Percentiles rank a stretch among this genome's conserved stretches.
Evolutionary conservation across 805 yeast species (phyloP).

Genomic region (Zygosaccharomyces gambellarensis): DNA sequence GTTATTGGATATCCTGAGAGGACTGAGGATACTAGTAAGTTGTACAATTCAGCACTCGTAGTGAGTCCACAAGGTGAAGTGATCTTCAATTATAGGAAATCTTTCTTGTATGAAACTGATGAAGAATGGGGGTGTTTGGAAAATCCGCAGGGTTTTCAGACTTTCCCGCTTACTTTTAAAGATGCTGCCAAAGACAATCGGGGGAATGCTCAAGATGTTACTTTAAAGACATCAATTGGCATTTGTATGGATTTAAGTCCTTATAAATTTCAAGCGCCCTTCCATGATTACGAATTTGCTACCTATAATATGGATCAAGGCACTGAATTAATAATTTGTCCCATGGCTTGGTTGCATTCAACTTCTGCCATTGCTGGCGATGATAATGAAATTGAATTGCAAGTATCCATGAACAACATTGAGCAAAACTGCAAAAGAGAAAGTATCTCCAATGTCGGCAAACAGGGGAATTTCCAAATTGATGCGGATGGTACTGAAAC

Average conservation of each 20-base stretch:
- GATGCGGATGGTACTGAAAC: slow-evolving; percentile 18
- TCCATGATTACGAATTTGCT: slow-evolving; percentile 68
- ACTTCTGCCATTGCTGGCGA: slow-evolving; percentile 35
- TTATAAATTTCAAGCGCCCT: slow-evolving; percentile 76
- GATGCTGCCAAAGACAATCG: slow-evolving; percentile 10
- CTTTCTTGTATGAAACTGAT: slow-evolving; percentile 74
- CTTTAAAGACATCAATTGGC: slow-evolving; percentile 56
- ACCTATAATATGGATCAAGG: slow-evolving; percentile 43
- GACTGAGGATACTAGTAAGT: slow-evolving; percentile 15
- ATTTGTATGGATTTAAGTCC: slow-evolving; percentile 95
- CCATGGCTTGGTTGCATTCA: slow-evolving; percentile 81
- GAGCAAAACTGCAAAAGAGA: slow-evolving; percentile 11
- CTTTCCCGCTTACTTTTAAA: slow-evolving; percentile 41
- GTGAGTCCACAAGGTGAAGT: slow-evolving; percentile 54
- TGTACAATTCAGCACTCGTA: slow-evolving; percentile 70
- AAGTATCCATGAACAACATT: slow-evolving; percentile 10
- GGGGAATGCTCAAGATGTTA: slow-evolving; percentile 22
- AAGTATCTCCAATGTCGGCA: slow-evolving; percentile 23
- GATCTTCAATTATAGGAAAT: slow-evolving; percentile 66
- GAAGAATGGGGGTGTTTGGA: slow-evolving; percentile 75
- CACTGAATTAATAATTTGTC: slow-evolving; percentile 59
- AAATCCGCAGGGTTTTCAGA: slow-evolving; percentile 55
- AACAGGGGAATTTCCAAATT: slow-evolving; percentile 24
- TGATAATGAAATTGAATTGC: slow-evolving; percentile 14
- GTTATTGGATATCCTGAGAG: slow-evolving; percentile 80